These are phyloP conservation scores for Chernovozyma sophiae-reginae DNA, from an alignment of 1,139 yeast species.

Conservation along the genomic window DNA sequence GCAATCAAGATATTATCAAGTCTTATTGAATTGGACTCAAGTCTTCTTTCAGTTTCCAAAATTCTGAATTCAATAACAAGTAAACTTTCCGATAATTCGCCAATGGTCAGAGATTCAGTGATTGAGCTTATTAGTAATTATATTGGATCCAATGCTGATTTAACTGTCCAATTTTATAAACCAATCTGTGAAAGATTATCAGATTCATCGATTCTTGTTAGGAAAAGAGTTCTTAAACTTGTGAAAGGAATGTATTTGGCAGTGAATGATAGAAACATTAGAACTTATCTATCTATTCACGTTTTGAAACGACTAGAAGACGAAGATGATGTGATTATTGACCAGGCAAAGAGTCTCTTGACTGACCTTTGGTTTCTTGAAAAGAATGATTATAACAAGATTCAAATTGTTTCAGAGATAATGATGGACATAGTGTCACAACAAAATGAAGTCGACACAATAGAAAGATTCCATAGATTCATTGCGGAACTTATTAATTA, in stretches of 20 bases:
- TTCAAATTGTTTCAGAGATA: slow-evolving; percentile 15
- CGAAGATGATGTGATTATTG: slow-evolving; percentile 59
- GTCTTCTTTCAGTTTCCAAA: slow-evolving; percentile 43
- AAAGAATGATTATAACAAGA: neutral
- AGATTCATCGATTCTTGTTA: slow-evolving; percentile 63
- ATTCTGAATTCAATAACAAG: slow-evolving; percentile 52
- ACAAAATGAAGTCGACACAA: slow-evolving; percentile 26
- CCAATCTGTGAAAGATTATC: slow-evolving; percentile 46
- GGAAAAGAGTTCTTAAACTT: slow-evolving; percentile 58
- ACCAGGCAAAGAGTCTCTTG: slow-evolving; percentile 38
- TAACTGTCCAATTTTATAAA: slow-evolving; percentile 45
- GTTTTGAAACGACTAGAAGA: slow-evolving; percentile 59
- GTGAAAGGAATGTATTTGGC: slow-evolving; percentile 44
- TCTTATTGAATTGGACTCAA: slow-evolving; percentile 47
- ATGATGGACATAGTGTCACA: slow-evolving; percentile 34
- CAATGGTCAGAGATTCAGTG: slow-evolving; percentile 73
- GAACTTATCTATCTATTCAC: slow-evolving; percentile 43
- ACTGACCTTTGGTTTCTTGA: slow-evolving; percentile 42
- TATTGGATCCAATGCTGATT: slow-evolving; percentile 39
- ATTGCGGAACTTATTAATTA: slow-evolving; percentile 21
- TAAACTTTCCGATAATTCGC: slow-evolving; percentile 55
- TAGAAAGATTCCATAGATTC: slow-evolving; percentile 39
- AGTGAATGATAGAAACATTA: slow-evolving; percentile 25
- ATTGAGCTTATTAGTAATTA: slow-evolving; percentile 61
- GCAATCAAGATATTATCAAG: slow-evolving; percentile 55